Evolutionary conservation across 371 early-diverging fungal species (phyloP).

Genomic region (Mucor circinelloides): DNA sequence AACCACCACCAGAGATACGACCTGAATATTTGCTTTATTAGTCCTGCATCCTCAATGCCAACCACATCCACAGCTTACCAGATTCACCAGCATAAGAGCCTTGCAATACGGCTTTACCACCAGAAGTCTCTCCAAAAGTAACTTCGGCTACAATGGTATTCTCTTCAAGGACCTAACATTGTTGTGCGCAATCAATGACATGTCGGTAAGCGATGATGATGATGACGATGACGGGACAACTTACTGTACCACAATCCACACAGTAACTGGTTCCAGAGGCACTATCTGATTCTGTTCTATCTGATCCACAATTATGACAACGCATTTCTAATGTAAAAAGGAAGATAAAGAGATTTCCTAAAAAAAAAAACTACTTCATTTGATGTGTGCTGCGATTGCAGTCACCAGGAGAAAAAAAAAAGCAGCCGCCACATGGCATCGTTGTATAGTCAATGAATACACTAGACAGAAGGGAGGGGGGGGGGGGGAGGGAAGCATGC

Average conservation of each 20-base stretch:
- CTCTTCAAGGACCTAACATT: slow-evolving; percentile 90
- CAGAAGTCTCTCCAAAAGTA: slow-evolving; percentile 87
- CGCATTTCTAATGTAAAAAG: slow-evolving; percentile 25
- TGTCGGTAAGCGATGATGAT: background rate
- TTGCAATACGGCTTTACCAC: slow-evolving; percentile 84
- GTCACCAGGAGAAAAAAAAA: too few species aligned
- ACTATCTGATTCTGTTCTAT: slow-evolving; percentile 41
- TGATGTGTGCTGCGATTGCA: background rate
- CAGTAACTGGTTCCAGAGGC: slow-evolving; percentile 67
- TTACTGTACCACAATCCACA: slow-evolving; percentile 67
- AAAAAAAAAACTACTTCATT: background rate
- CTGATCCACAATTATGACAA: slow-evolving; percentile 48
- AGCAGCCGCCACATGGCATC: too few species aligned
- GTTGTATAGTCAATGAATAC: too few species aligned
- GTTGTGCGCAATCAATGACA: background rate
- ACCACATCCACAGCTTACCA: slow-evolving; percentile 22
- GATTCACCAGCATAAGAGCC: slow-evolving; percentile 73
- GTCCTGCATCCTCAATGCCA: background rate
- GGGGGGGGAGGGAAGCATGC: too few species aligned
- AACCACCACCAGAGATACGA: slow-evolving; percentile 58
- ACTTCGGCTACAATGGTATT: slow-evolving; percentile 95
- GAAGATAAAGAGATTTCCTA: background rate
- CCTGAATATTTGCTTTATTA: slow-evolving; percentile 27
- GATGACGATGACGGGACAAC: slow-evolving; percentile 1
- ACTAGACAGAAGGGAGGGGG: too few species aligned